Evolutionary conservation across 306 rosid species (phyloP).

Genomic region (Quillaja saponaria): DNA sequence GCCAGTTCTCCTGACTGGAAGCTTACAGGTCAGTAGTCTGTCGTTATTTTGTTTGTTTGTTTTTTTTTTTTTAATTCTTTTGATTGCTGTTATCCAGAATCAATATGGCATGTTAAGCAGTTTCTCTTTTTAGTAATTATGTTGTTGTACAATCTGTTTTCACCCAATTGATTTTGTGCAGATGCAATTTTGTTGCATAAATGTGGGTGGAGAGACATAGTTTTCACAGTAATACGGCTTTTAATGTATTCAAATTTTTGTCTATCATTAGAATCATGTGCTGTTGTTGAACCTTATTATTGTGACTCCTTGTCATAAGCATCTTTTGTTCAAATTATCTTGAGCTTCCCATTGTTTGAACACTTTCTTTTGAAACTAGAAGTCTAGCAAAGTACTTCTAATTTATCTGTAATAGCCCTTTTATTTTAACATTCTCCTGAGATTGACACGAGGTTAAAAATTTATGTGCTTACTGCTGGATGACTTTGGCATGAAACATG

Average conservation of each 20-base stretch:
- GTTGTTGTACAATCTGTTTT: background rate
- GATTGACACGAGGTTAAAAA: background rate
- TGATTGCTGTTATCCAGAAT: no score
- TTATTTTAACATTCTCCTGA: background rate
- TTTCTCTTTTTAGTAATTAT: no score
- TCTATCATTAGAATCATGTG: no score
- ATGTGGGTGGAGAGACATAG: no score
- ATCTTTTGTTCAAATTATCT: no score
- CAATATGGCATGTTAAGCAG: no score
- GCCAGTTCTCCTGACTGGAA: conserved; percentile 74
- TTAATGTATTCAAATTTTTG: no score
- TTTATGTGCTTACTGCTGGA: background rate
- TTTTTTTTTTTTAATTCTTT: no score
- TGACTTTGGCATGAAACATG: background rate
- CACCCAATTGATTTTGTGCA: background rate
- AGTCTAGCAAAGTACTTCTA: background rate
- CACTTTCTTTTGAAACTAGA: background rate
- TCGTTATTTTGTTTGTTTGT: background rate
- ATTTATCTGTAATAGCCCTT: background rate
- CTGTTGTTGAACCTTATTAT: no score
- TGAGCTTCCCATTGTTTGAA: background rate
- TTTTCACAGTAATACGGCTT: no score
- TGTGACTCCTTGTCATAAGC: no score
- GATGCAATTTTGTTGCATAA: no score
- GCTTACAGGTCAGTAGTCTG: conserved; percentile 47